phyloP scores from a whole-genome alignment of 805 yeast species.

The Spathaspora boniae region DNA sequence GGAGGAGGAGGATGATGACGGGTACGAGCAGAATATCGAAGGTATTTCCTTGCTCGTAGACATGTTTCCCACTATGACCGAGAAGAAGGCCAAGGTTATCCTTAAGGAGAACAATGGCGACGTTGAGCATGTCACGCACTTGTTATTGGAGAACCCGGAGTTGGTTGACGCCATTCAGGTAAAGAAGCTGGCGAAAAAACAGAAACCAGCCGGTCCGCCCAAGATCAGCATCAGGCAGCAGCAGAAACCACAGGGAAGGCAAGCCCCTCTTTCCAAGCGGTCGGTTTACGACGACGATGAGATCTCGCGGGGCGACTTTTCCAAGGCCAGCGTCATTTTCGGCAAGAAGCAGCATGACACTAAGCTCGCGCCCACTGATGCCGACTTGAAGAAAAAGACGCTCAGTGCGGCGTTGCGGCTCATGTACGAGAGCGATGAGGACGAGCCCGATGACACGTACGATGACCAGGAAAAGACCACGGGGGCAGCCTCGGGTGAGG shows the following conservation, averaged over 20 bases:
- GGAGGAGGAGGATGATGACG: constrained; percentile 9
- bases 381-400: constrained; percentile 54
- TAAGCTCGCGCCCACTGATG: constrained; percentile 15
- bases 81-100: constrained; percentile 45
- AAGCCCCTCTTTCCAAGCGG: constrained; percentile 11
- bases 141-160: constrained; percentile 61
- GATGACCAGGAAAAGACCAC: constrained; percentile 50
- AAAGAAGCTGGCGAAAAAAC: constrained; percentile 2
- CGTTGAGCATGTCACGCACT: constrained; percentile 56
- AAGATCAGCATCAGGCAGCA: not conserved
- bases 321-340: constrained; percentile 20
- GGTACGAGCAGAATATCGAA: constrained; percentile 33
- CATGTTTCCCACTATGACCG: constrained; percentile 62
- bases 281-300: constrained; percentile 28
- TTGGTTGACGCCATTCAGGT: constrained; percentile 27
- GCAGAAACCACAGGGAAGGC: constrained; percentile 1
- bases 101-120: constrained; percentile 46
- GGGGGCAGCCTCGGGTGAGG: constrained; percentile 18
- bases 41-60: constrained; percentile 35
- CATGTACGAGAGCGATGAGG: constrained; percentile 74
- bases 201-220: constrained; percentile 5
- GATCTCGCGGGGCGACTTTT: constrained; percentile 24
- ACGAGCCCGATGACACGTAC: constrained; percentile 76
- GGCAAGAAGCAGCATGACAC: constrained; percentile 29
- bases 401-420: constrained; percentile 57